Conservation (phyloP, 2,329 filamentous ascomycete genomes). For the Zarea fungicola region DNA sequence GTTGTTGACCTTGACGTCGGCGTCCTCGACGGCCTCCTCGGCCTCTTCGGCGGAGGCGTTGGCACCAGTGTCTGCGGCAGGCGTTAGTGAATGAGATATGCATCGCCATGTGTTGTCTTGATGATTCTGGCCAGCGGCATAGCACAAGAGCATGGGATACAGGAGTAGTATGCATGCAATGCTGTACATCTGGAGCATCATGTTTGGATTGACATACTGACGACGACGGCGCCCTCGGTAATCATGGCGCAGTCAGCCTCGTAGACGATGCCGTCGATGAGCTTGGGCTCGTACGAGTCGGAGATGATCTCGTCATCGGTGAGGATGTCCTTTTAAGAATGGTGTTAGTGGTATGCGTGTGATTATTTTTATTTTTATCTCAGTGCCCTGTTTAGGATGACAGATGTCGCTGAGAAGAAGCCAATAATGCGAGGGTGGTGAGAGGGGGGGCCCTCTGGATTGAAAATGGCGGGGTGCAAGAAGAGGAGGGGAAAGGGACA, state of each 20-base stretch:
- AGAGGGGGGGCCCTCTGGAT: neutral
- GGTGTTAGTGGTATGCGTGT: neutral
- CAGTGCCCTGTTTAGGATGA: neutral
- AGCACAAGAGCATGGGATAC: too few relatives aligned
- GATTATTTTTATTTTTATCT: neutral
- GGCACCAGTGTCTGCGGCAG: constrained; percentile 70
- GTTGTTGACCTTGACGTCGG: constrained; percentile 75
- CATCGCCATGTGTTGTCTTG: constrained; percentile 16
- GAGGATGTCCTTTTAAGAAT: constrained; percentile 66
- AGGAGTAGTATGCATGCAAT: too few relatives aligned
- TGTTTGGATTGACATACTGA: constrained; percentile 53
- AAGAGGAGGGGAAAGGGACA: constrained; percentile 2
- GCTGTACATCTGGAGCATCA: neutral
- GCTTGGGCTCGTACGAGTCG: constrained; percentile 82
- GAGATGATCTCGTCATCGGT: constrained; percentile 94
- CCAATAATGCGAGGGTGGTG: neutral
- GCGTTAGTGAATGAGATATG: too few relatives aligned
- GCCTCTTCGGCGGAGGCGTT: constrained; percentile 94
- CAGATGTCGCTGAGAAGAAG: neutral
- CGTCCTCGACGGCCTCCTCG: constrained; percentile 69
- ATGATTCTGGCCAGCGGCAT: too few relatives aligned
- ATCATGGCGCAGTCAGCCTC: constrained; percentile 93
- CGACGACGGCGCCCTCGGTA: constrained; percentile 65
- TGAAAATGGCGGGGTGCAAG: constrained; percentile 10
- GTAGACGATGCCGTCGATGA: constrained; percentile 73